These are phyloP conservation scores for Vicia villosa DNA, from an alignment of 306 rosid genomes.

Conservation along the genomic window DNA sequence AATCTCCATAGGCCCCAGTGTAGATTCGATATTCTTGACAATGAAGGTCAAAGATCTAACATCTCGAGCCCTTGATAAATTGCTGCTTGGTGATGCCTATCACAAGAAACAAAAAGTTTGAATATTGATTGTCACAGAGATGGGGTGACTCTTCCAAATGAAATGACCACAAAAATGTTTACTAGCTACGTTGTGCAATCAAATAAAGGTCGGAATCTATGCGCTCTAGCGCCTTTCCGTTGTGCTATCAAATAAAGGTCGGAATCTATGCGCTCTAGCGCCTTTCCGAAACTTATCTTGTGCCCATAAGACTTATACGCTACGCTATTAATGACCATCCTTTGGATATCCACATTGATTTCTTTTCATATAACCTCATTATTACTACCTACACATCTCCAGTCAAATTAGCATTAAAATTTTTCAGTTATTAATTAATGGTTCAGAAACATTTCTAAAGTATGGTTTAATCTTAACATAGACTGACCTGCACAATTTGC, in stretches of 20 bases:
- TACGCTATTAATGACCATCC: no score
- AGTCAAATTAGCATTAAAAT: no score
- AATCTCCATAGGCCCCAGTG: constrained; percentile 54
- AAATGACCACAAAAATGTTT: background rate
- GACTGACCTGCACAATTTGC: constrained; percentile 65
- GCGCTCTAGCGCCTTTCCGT: no score
- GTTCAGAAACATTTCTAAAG: background rate
- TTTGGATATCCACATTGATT: no score
- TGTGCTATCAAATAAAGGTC: background rate
- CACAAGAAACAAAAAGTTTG: no score
- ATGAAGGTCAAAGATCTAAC: constrained; percentile 58
- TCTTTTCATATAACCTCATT: no score
- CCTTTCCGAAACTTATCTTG: background rate
- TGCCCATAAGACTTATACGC: constrained; percentile 4
- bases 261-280: constrained; percentile 6
- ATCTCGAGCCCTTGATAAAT: constrained; percentile 56
- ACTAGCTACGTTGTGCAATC: background rate
- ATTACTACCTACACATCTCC: no score
- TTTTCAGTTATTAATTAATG: no score
- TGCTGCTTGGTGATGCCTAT: constrained; percentile 37
- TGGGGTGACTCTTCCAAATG: background rate
- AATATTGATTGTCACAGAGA: no score
- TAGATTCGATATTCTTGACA: constrained; percentile 62
- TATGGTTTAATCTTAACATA: background rate
- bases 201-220: no score